A percentile compares a stretch with the other conserved stretches of the same genome.
Evolutionary conservation across 2,329 filamentous ascomycete genomes (phyloP).

Genomic region (Stachybotrys chlorohalonatus): DNA sequence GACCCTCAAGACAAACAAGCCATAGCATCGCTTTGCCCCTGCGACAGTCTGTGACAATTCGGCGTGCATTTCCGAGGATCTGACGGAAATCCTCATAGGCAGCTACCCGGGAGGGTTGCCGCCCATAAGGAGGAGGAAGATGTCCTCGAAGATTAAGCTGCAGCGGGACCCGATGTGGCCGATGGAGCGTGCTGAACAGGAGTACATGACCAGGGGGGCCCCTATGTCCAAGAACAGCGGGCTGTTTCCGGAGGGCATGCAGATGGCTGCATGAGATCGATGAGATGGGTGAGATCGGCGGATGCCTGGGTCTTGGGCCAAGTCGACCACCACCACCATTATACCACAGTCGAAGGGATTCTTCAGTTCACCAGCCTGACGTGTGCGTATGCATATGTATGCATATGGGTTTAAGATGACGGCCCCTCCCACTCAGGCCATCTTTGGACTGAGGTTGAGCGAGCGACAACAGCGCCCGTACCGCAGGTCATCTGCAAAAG

Average conservation of each 20-base stretch:
- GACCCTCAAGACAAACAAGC: no score
- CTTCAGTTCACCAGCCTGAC: neutral
- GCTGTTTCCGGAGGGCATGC: neutral
- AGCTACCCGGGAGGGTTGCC: no score
- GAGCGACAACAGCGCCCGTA: neutral
- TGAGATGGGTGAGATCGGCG: neutral
- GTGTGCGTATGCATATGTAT: neutral
- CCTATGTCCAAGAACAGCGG: neutral
- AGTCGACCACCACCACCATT: neutral
- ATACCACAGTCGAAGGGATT: neutral
- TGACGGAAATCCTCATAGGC: no score
- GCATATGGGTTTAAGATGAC: neutral
- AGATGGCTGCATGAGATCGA: neutral
- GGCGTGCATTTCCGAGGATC: no score
- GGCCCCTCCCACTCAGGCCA: no score
- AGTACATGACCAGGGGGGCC: neutral
- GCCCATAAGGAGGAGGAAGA: no score
- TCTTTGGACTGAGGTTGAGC: no score
- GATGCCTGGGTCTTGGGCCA: conserved; percentile 42
- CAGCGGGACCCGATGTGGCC: neutral
- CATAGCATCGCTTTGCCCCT: no score
- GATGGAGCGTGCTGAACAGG: neutral
- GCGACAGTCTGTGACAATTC: no score
- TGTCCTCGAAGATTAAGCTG: neutral
- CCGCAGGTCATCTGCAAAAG: no score